These are phyloP conservation scores for Pythium insidiosum DNA, from an alignment of 352 stramenopile species.

Conservation along the genomic window DNA sequence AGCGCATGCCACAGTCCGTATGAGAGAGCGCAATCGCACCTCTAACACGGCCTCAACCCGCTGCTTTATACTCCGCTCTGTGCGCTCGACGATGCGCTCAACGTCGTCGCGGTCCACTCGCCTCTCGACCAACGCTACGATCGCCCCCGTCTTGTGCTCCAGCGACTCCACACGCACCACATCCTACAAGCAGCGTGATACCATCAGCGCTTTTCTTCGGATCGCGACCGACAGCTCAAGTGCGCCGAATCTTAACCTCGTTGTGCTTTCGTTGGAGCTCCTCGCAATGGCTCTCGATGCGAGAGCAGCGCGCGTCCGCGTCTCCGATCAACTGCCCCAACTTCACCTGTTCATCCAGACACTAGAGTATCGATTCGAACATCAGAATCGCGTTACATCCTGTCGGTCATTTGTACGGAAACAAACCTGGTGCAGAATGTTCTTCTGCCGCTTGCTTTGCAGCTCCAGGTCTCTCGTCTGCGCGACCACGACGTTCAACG, in stretches of 20 bases:
- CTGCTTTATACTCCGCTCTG: conserved; percentile 36
- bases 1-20: no score
- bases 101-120: conserved; percentile 24
- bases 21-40: no score
- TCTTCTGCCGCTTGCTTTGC: conserved; percentile 30
- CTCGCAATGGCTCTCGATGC: conserved; percentile 22
- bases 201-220: background rate
- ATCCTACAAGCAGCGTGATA: conserved; percentile 11
- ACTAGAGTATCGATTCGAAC: conserved; percentile 10
- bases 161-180: conserved; percentile 18
- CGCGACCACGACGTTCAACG: conserved; percentile 21
- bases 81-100: conserved; percentile 24
- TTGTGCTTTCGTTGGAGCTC: conserved; percentile 7
- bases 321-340: conserved; percentile 16
- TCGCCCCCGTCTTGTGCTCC: conserved; percentile 27
- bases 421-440: conserved; percentile 34
- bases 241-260: conserved; percentile 32
- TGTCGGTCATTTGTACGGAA: no score
- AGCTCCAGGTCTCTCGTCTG: conserved; percentile 37
- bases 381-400: background rate
- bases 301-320: conserved; percentile 4
- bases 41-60: conserved; percentile 46
- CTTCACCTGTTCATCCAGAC: conserved; percentile 23
- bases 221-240: no score
- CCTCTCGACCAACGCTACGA: conserved; percentile 29